Evolutionary conservation across 2,329 filamentous ascomycete genomes (phyloP).

Genomic region (Penicillium nordicum): DNA sequence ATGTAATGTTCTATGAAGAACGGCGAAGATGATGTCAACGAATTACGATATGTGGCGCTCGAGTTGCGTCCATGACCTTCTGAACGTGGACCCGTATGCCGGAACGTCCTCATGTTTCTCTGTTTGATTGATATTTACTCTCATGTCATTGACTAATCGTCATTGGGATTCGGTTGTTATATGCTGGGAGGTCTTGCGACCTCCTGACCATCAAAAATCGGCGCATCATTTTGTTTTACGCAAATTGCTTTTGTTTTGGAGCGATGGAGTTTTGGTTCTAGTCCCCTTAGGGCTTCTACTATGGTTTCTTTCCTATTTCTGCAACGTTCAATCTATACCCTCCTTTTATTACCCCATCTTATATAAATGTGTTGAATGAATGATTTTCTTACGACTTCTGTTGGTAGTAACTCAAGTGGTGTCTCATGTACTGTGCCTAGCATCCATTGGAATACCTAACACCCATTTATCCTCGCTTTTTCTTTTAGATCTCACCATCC

Average conservation of each 20-base stretch:
- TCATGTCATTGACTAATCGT: neutral
- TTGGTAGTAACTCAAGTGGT: neutral
- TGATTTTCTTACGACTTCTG: neutral
- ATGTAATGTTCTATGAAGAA: neutral
- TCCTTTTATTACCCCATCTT: neutral
- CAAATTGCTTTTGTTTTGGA: neutral
- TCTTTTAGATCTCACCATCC: neutral
- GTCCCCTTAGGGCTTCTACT: neutral
- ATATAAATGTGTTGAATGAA: neutral
- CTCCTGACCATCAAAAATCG: constrained; percentile 13
- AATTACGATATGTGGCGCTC: constrained; percentile 3
- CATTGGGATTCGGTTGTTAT: neutral
- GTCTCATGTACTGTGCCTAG: neutral
- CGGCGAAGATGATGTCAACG: constrained; percentile 9
- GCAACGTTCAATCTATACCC: constrained; percentile 13
- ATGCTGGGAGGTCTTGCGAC: neutral
- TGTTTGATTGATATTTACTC: neutral
- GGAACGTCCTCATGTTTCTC: neutral
- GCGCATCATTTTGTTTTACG: neutral
- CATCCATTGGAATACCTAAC: neutral
- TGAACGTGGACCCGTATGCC: neutral
- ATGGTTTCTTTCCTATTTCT: neutral
- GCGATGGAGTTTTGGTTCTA: constrained; percentile 7
- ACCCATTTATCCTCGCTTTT: neutral
- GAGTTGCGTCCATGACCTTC: neutral